A percentile compares a stretch with the other conserved stretches of the same genome.
Evolutionary conservation across 1,139 yeast species (phyloP).

Genomic region (Debaryomyces robertsiae): DNA sequence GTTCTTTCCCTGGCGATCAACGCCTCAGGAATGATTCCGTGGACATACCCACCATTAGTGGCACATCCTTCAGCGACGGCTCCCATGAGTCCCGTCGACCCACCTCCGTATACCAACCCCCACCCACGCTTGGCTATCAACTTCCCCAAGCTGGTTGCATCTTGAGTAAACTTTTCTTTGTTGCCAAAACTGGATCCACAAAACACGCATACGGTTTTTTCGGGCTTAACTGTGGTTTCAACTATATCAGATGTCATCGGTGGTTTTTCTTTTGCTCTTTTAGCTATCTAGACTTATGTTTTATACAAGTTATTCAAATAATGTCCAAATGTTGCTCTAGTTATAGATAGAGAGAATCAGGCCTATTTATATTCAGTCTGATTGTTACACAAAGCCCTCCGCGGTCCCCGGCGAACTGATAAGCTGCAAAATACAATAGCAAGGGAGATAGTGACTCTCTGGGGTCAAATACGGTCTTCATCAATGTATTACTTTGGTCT

Average conservation of each 20-base stretch:
- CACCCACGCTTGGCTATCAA: constrained; percentile 59
- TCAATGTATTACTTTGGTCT: too few relatives aligned
- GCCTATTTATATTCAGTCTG: constrained; percentile 2
- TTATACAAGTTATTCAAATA: constrained; percentile 3
- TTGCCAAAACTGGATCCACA: constrained; percentile 84
- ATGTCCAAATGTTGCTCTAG: background rate
- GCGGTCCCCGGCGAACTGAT: constrained; percentile 1
- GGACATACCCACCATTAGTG: constrained; percentile 70
- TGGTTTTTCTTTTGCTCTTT: too few relatives aligned
- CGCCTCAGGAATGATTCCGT: constrained; percentile 86
- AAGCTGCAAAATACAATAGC: constrained; percentile 8
- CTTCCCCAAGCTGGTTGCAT: constrained; percentile 62
- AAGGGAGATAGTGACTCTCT: background rate
- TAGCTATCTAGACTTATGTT: background rate
- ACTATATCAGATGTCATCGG: constrained; percentile 14
- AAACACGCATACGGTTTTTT: constrained; percentile 71
- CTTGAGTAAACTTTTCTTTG: constrained; percentile 49
- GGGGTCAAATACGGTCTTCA: too few relatives aligned
- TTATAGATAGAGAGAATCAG: background rate
- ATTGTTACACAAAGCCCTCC: constrained; percentile 1
- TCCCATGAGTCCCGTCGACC: constrained; percentile 88
- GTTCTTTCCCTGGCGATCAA: constrained; percentile 74
- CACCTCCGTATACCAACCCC: constrained; percentile 91
- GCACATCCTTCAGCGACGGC: constrained; percentile 75
- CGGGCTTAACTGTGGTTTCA: constrained; percentile 29